These are phyloP conservation scores for Choanephora cucurbitarum DNA, from an alignment of 371 early-diverging fungal species.

Conservation along the genomic window DNA sequence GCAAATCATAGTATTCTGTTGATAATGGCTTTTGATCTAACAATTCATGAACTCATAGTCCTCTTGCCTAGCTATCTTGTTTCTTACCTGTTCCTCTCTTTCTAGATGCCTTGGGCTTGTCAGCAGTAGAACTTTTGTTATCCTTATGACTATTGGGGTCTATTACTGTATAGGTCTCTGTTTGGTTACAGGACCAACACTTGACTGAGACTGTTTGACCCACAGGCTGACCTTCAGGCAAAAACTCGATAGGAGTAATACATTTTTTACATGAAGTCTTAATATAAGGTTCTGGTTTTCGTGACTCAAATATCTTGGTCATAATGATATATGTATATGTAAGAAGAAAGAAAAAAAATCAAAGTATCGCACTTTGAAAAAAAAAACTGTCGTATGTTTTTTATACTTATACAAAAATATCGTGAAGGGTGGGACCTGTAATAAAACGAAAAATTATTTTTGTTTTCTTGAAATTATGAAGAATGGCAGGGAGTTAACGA, in stretches of 20 bases:
- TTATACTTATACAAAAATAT: no score
- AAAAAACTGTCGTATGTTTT: no score
- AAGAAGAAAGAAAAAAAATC: slow-evolving; percentile 4
- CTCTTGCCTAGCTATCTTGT: not conserved
- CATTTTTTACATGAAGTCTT: slow-evolving; percentile 48
- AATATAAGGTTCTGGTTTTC: slow-evolving; percentile 53
- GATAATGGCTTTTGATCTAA: slow-evolving; percentile 69
- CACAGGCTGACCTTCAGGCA: slow-evolving; percentile 25
- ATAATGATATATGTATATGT: slow-evolving; percentile 5
- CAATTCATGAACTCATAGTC: not conserved
- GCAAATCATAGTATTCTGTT: slow-evolving; percentile 83
- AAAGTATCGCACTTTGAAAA: not conserved
- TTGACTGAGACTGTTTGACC: slow-evolving; percentile 42
- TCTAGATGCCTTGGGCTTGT: slow-evolving; percentile 29
- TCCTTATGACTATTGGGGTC: slow-evolving; percentile 38
- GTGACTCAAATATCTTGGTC: slow-evolving; percentile 28
- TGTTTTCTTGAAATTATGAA: no score
- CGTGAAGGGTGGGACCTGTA: no score
- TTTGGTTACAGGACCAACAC: slow-evolving; percentile 58
- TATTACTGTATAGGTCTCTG: slow-evolving; percentile 49
- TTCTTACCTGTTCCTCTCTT: slow-evolving; percentile 53
- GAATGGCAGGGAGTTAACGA: no score
- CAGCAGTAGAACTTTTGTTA: slow-evolving; percentile 21
- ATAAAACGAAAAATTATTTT: no score
- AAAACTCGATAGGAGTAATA: slow-evolving; percentile 40